These are phyloP conservation scores for Penicillium occitanis DNA, from an alignment of 2,329 filamentous ascomycete genomes.

Conservation along the genomic window DNA sequence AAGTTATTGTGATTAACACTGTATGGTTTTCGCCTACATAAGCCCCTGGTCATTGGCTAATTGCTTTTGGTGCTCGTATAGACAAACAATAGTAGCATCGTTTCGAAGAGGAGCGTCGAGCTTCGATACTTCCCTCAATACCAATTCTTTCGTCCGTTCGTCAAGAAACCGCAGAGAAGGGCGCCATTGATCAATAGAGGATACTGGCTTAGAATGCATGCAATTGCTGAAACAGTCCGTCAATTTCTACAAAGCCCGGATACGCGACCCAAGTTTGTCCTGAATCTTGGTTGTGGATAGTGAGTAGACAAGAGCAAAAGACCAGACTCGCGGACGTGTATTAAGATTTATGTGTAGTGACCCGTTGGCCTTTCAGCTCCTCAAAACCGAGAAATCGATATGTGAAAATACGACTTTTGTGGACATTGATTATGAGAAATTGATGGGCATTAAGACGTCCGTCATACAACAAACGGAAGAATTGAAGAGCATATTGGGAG, in stretches of 20 bases:
- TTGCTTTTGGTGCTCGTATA: constrained; percentile 31
- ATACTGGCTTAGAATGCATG: constrained; percentile 82
- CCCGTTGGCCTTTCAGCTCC: constrained; percentile 80
- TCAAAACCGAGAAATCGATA: constrained; percentile 62
- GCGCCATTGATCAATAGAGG: constrained; percentile 89
- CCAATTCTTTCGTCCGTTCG: constrained; percentile 85
- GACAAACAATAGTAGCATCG: constrained; percentile 90
- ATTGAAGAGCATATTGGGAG: constrained; percentile 55
- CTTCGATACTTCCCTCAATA: constrained; percentile 78
- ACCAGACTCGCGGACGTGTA: constrained; percentile 24
- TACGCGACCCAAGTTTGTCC: constrained; percentile 65
- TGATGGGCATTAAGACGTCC: constrained; percentile 71
- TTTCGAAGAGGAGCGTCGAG: constrained; percentile 91
- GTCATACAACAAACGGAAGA: constrained; percentile 65
- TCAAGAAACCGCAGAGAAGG: constrained; percentile 76
- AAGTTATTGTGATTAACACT: constrained; percentile 29
- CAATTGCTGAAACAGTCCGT: constrained; percentile 71
- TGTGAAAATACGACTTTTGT: constrained; percentile 67
- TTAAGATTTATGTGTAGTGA: constrained; percentile 59
- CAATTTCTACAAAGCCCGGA: constrained; percentile 65
- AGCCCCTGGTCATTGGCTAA: background rate
- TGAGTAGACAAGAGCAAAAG: constrained; percentile 52
- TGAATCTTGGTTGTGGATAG: constrained; percentile 91
- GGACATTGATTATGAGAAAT: constrained; percentile 80
- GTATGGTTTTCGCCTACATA: constrained; percentile 9